phyloP scores from a whole-genome alignment of 306 rosid species.

The Vicia faba region DNA sequence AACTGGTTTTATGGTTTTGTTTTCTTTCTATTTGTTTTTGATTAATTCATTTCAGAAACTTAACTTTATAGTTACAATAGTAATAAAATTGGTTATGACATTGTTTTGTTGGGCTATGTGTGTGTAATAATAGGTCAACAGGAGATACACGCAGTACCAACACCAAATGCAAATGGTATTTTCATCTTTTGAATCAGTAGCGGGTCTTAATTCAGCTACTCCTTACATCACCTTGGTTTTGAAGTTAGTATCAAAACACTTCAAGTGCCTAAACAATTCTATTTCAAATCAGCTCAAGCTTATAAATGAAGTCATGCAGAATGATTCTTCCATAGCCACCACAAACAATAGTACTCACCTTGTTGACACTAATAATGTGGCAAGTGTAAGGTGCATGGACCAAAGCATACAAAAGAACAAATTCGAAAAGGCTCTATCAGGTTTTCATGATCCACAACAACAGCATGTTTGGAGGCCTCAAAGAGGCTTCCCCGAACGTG shows the following conservation, averaged over 20 bases:
- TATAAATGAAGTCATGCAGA: constrained; percentile 51
- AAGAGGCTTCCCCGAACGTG: constrained; percentile 89
- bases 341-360: constrained; percentile 40
- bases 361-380: constrained; percentile 40
- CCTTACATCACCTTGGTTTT: constrained; percentile 76
- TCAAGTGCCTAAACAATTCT: constrained; percentile 55
- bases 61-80: too few species aligned
- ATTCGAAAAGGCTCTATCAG: constrained; percentile 39
- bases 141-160: constrained; percentile 81
- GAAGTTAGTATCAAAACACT: constrained; percentile 66
- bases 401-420: constrained; percentile 64
- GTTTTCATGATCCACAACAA: constrained; percentile 57
- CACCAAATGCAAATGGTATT: constrained; percentile 97
- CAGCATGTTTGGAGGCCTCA: constrained; percentile 89
- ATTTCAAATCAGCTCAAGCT: constrained; percentile 69
- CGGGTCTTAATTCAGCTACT: constrained; percentile 80
- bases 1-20: constrained; percentile 1
- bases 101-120: not conserved
- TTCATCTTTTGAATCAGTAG: constrained; percentile 81
- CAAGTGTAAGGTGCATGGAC: constrained; percentile 52
- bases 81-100: constrained; percentile 1
- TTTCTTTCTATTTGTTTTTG: not conserved
- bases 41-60: too few species aligned
- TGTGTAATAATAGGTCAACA: constrained; percentile 54
- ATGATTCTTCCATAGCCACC: constrained; percentile 52